Base-by-base conservation (phyloP, 495 filamentous ascomycete genomes). In the Pseudomonodictys pantanalensis region DNA sequence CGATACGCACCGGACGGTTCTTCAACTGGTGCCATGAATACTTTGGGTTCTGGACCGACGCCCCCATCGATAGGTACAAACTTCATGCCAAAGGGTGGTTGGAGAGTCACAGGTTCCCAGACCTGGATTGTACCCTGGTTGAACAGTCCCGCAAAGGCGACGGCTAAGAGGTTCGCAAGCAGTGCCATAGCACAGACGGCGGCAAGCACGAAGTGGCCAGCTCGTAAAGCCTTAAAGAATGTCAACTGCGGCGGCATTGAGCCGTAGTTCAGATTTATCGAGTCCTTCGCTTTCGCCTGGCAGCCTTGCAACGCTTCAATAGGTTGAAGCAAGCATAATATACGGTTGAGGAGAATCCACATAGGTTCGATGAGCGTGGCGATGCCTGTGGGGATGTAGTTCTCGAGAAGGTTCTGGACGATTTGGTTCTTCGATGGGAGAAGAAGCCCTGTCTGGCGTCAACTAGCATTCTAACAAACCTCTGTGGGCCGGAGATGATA, bases 321-420 rank as follows among this genome's bases (percentile, higher is more conserved):
- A 9, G 79, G 78, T 54, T 77, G 53, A 9, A 56, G 43, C 53
- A 46, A 33, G 29, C 53, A 56, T 15, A 56, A 39, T 0, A 74
- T 47, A 0, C 78, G 71, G 39, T 75, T 76, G 0, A 83, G 35
- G 0, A 81, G 51, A 1, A 78, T 64, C 71, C 77, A 77, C 5
- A 75, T 68, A 0, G 80, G 74, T 45, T 83, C 80, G 0, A 77
- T 60, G 0, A 75, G 45, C 0, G 79, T 79, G 0, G 75, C 73
- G 26, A 79, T 61, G 4, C 64, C 56, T 0, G 76, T 79, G 1
- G 79, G 78, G 0, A 77, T 43, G 44, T 77, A 78, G 29, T 75
- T 77, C n/a, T 74, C 68, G 0, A 78, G 24, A 5, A 81, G 17
- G 20, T 77, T 74, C 3, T 68, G 38, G 1, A 77, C 55, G 17